Conservation (phyloP, 73 alveolate species). For the Durusdinium trenchii region DNA sequence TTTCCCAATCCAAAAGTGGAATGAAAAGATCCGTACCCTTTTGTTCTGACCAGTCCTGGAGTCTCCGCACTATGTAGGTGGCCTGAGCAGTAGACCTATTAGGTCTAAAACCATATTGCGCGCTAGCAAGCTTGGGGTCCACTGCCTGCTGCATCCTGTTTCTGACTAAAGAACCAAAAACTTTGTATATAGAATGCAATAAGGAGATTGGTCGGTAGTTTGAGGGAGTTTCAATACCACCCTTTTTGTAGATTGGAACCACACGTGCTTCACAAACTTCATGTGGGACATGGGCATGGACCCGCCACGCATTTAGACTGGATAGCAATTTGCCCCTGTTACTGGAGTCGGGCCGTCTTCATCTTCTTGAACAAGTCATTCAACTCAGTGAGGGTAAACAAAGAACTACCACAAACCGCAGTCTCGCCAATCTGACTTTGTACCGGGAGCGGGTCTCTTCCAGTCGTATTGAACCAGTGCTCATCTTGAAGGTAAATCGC, state of each 20-base stretch:
- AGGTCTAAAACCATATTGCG: conserved; percentile 55
- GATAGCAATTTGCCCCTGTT: too few species aligned
- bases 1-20: neutral
- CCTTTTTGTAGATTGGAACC: too few species aligned
- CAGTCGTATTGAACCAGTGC: neutral
- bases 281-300: too few species aligned
- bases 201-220: neutral
- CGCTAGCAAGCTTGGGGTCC: neutral
- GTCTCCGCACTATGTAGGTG: neutral
- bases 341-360: too few species aligned
- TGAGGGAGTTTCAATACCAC: neutral
- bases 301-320: too few species aligned
- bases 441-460: neutral
- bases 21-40: neutral
- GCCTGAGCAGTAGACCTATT: conserved; percentile 31
- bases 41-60: neutral
- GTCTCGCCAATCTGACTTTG: neutral
- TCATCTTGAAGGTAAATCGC: neutral
- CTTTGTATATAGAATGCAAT: too few species aligned
- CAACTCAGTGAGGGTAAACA: neutral
- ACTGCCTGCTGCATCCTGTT: neutral
- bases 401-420: neutral
- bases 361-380: neutral
- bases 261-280: too few species aligned
- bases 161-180: neutral